Percentiles rank a stretch among this genome's conserved stretches.
phyloP scores from a whole-genome alignment of 2,329 filamentous ascomycete species.

The Colletotrichum sp. region DNA sequence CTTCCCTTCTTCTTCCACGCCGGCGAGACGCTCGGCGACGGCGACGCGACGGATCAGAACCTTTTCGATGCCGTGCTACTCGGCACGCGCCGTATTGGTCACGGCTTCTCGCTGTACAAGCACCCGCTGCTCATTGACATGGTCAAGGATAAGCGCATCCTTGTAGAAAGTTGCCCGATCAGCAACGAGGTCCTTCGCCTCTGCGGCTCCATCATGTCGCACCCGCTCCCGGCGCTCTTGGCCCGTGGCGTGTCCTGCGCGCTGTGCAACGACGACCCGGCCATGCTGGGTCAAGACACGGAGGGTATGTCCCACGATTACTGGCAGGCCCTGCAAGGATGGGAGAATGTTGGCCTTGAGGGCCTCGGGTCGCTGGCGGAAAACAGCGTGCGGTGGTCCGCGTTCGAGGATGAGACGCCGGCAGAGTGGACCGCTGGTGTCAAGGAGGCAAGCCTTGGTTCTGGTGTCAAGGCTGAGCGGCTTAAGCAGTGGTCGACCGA shows the following conservation, averaged over 20 bases:
- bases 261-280: conserved; percentile 83
- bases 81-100: conserved; percentile 80
- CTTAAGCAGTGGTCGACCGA: conserved; percentile 75
- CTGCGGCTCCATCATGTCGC: conserved; percentile 71
- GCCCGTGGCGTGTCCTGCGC: conserved; percentile 78
- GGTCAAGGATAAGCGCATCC: conserved; percentile 80
- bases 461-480: conserved; percentile 68
- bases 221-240: conserved; percentile 78
- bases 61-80: conserved; percentile 81
- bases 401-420: conserved; percentile 74
- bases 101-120: conserved; percentile 81
- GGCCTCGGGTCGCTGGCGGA: conserved; percentile 81
- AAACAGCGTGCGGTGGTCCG: conserved; percentile 84
- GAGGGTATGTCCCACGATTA: conserved; percentile 85
- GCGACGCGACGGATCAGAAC: conserved; percentile 50
- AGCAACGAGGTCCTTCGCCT: conserved; percentile 80
- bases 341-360: conserved; percentile 81
- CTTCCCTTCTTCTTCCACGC: conserved; percentile 92
- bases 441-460: conserved; percentile 71
- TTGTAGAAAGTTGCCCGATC: conserved; percentile 83
- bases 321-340: conserved; percentile 84
- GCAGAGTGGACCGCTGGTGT: conserved; percentile 74
- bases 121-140: conserved; percentile 83
- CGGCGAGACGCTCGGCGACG: conserved; percentile 72
- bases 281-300: conserved; percentile 76